A percentile compares a stretch with the other conserved stretches of the same genome.
These are phyloP conservation scores for Holtermannia corniformis DNA, from an alignment of 768 basidiomycete genomes.

Conservation along the genomic window DNA sequence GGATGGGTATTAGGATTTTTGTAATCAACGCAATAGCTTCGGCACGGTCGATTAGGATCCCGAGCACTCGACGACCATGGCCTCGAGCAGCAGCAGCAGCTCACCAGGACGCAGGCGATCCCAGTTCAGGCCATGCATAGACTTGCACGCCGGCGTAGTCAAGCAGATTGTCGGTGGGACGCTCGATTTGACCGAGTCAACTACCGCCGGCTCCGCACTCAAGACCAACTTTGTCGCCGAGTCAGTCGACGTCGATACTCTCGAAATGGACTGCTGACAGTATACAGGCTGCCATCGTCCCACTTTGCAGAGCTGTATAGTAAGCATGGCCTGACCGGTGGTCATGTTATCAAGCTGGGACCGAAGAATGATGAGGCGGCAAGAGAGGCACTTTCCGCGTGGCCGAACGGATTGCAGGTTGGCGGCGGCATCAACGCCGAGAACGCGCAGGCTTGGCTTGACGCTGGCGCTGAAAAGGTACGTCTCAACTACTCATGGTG, in stretches of 20 bases:
- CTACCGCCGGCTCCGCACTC: constrained; percentile 50
- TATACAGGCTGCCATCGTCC: constrained; percentile 59
- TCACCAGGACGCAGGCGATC: no score
- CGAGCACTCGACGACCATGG: no score
- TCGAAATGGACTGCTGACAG: constrained; percentile 13
- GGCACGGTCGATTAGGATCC: no score
- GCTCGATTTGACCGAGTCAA: constrained; percentile 48
- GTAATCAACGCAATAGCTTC: no score
- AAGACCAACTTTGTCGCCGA: constrained; percentile 86
- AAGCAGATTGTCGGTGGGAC: constrained; percentile 98
- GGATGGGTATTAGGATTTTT: no score
- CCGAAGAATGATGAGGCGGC: constrained; percentile 85
- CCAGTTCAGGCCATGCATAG: constrained; percentile 84
- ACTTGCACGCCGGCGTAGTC: constrained; percentile 88
- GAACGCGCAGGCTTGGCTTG: constrained; percentile 77
- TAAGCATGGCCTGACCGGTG: constrained; percentile 60
- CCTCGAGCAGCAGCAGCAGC: no score
- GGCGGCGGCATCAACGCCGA: constrained; percentile 80
- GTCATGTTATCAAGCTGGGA: constrained; percentile 94
- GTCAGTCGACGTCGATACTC: constrained; percentile 45
- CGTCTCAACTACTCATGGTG: constrained; percentile 1
- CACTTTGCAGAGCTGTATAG: constrained; percentile 74
- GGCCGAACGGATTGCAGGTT: constrained; percentile 86
- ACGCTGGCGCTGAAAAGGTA: constrained; percentile 83
- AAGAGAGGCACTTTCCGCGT: constrained; percentile 64